Percentiles rank a stretch among this genome's conserved stretches.
Evolutionary conservation across 805 yeast species (phyloP).

Genomic region (Yarrowia porcina): DNA sequence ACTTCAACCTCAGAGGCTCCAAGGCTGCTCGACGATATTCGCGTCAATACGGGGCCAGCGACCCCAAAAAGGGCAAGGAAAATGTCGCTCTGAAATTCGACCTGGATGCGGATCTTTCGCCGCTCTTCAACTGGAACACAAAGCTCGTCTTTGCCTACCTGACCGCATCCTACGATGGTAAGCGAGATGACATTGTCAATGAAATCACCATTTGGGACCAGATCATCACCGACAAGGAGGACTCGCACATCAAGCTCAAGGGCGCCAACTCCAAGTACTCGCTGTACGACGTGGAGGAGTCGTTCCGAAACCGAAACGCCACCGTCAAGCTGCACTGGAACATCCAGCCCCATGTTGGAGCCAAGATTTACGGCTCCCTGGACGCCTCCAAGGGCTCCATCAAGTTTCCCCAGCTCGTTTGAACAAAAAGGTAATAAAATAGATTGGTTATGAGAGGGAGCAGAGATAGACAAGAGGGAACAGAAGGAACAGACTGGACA

Average conservation of each 20-base stretch:
- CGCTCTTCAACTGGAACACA: slow-evolving; percentile 93
- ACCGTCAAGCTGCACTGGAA: slow-evolving; percentile 78
- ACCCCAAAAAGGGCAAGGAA: slow-evolving; percentile 64
- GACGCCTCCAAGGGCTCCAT: slow-evolving; percentile 16
- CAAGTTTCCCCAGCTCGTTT: slow-evolving; percentile 19
- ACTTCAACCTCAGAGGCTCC: slow-evolving; percentile 1
- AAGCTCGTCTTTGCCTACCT: slow-evolving; percentile 91
- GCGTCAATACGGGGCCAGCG: slow-evolving; percentile 63
- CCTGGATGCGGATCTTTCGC: slow-evolving; percentile 66
- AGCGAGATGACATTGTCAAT: slow-evolving; percentile 42
- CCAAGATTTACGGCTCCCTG: slow-evolving; percentile 57
- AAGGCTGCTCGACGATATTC: slow-evolving; percentile 43
- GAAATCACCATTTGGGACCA: slow-evolving; percentile 89
- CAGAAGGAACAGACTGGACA: too few relatives aligned
- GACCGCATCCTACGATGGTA: slow-evolving; percentile 75
- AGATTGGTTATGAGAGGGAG: too few relatives aligned
- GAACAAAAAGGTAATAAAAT: not conserved
- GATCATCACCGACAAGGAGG: slow-evolving; percentile 58
- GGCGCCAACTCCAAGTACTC: slow-evolving; percentile 69
- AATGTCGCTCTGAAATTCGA: slow-evolving; percentile 71
- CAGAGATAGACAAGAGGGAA: too few relatives aligned
- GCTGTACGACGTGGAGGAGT: slow-evolving; percentile 77
- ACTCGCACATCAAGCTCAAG: slow-evolving; percentile 54
- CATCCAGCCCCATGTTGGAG: slow-evolving; percentile 87
- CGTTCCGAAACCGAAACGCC: slow-evolving; percentile 56